Conservation (phyloP, 2,329 filamentous ascomycete species). For the Penicillium sp. region DNA sequence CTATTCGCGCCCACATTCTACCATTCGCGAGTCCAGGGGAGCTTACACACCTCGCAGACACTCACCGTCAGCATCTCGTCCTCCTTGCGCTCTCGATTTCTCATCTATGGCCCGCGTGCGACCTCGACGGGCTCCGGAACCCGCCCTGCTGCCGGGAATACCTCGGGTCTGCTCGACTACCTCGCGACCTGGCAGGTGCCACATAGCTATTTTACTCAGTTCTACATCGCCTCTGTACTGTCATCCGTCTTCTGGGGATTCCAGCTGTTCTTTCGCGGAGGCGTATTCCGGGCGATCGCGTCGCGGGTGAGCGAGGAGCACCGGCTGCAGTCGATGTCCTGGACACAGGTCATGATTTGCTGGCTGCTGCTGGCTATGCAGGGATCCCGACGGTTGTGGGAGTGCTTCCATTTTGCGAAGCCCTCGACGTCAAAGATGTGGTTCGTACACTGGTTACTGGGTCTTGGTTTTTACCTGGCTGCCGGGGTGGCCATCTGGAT, state of each 20-base stretch:
- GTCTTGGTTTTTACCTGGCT: slow-evolving; percentile 68
- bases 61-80: slow-evolving; percentile 50
- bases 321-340: slow-evolving; percentile 48
- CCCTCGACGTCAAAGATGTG: slow-evolving; percentile 74
- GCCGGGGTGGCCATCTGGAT: slow-evolving; percentile 77
- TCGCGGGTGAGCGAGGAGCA: slow-evolving; percentile 37
- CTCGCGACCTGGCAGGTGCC: slow-evolving; percentile 61
- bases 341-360: slow-evolving; percentile 58
- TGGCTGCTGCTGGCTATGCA: slow-evolving; percentile 74
- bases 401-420: slow-evolving; percentile 62
- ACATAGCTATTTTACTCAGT: slow-evolving; percentile 84
- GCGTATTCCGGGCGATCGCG: slow-evolving; percentile 49
- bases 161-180: slow-evolving; percentile 43
- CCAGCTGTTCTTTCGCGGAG: slow-evolving; percentile 56
- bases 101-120: slow-evolving; percentile 57
- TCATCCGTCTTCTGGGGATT: slow-evolving; percentile 69
- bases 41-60: slow-evolving; percentile 31
- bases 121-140: slow-evolving; percentile 17
- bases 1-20: background rate
- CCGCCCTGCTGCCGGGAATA: slow-evolving; percentile 10
- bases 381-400: slow-evolving; percentile 67
- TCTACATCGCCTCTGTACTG: slow-evolving; percentile 68
- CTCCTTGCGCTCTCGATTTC: slow-evolving; percentile 51
- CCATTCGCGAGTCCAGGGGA: background rate
- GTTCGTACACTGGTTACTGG: slow-evolving; percentile 75